phyloP scores from a whole-genome alignment of 257 asterid genomes.

The Prunella vulgaris region DNA sequence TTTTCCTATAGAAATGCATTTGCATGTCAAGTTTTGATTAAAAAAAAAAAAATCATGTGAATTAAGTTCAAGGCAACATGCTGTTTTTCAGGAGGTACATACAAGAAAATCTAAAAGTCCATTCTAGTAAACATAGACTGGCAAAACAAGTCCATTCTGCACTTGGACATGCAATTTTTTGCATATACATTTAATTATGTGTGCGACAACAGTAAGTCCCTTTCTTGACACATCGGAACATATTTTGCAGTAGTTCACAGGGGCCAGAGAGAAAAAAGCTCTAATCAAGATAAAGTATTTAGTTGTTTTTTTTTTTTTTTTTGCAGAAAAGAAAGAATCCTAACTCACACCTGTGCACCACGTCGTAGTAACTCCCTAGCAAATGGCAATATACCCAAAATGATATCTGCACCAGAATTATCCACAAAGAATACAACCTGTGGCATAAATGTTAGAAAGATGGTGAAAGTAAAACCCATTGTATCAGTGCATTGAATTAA shows the following conservation, averaged over 20 bases:
- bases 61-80: not conserved
- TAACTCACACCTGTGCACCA: constrained; percentile 70
- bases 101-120: not conserved
- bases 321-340: constrained; percentile 16
- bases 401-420: constrained; percentile 94
- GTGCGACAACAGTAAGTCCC: constrained; percentile 5
- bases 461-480: constrained; percentile 11
- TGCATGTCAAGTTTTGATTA: not conserved
- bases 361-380: constrained; percentile 82
- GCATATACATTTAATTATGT: not conserved
- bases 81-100: not conserved
- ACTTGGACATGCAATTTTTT: constrained; percentile 6
- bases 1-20: not conserved
- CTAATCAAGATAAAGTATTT: constrained; percentile 7
- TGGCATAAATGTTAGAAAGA: constrained; percentile 19
- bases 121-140: not conserved
- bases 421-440: constrained; percentile 93
- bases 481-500: constrained; percentile 3
- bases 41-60: not conserved
- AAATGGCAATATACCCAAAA: constrained; percentile 92
- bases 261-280: not conserved
- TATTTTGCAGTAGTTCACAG: constrained; percentile 10
- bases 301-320: not conserved
- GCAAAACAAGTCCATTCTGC: not conserved
- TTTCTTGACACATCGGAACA: constrained; percentile 4